Base-by-base conservation (phyloP, 2,329 filamentous ascomycete genomes). In the Zopfia rhizophila region DNA sequence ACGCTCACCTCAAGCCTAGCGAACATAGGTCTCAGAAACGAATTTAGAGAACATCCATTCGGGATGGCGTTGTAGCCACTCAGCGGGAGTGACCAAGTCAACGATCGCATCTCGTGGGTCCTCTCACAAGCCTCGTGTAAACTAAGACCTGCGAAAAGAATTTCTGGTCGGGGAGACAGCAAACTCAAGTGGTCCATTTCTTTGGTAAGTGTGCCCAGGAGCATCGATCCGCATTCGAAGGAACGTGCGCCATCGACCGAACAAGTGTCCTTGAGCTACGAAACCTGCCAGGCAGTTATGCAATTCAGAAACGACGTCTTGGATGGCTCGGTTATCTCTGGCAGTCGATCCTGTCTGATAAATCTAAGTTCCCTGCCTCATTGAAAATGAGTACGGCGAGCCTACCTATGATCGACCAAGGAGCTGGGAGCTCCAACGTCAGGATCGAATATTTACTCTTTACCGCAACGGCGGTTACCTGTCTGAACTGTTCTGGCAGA, bases 161-260 rank as follows among this genome's bases (percentile, higher is more conserved):
- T 17, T 17, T 48, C 23, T 7, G 49, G 55, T 3, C 25, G 31
- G 3, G 52, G 48, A 3, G 37, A 48, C 5, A 53, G 25, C 18
- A 42, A 17, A 14, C 25, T 36, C 3, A 42, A 21, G 3, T 17
- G 16, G n/a, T 51, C 13, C 49, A 61, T 50, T 14, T 50, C 38
- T 32, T 50, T 58, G 11, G 40, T 54, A n/a, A 63, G 47, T 7
- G 53, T 51, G 5, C 60, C 60, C 14, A 56, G 40, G 8, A 63
- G 38, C 2, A 60, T 44, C 2, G 50, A 49, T 16, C 51, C 45
- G 14, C 58, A 60, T 23, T 47, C 10, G 17, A 51, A 52, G 0
- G 43, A 53, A 4, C 30, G 6, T 5, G 33, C 7, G 7, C 12
- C 2, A 3, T 35, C 13, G 0, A 22, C 12, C 8, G n/a, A 23